Evolutionary conservation across 768 basidiomycete genomes (phyloP), one percentile per base, ranked within the genome.

Genomic region (Leccinum rimulosum): DNA sequence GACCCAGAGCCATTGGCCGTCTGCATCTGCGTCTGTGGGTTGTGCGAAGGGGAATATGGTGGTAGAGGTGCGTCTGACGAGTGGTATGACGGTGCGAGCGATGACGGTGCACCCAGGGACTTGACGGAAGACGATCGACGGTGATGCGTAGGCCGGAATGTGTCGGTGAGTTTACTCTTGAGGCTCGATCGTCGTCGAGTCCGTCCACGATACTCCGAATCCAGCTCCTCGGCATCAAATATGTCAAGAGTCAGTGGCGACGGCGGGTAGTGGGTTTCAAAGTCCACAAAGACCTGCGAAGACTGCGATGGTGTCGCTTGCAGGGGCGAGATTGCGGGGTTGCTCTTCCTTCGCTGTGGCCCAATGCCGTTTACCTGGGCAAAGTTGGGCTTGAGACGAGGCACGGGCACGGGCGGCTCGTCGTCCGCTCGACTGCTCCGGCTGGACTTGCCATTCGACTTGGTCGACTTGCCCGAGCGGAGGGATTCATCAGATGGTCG

Each of bases 261-360:
- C 3, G 73, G 73, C 3, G 71, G 71, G 54, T 59, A 58, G 47
- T 58, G 50, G 33, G 17, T 57, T 49, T 73, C 71, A 31, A 69
- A 57, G 35, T 71, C 69, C 9, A 68, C 62, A 52, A 71, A 33
- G 5, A 69, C 63, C 19, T 73, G 71, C 33, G 70, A 72, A 5
- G 69, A 65, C 36, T 62, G 64, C n/a, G 62, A 74, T 17, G 63
- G 15, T 14, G 65, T 55, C 28, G 63, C 60, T 11, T 58, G 66
- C 47, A 66, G 14, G 31, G 70, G 63, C 8, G 62, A 57, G 35
- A 72, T 67, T 10, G 78, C 63, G 1, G 82, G 81, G 77, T 82
- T 82, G 55, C 84, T 82, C 75, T 84, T 83, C 66, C 74, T 77
- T 35, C 82, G 78, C 10, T 78, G 58, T 25, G 67, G 66, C 47